Percentiles rank a stretch among this genome's conserved stretches.
phyloP scores from a whole-genome alignment of 1,139 yeast species.

The Magnusiomyces sp. region DNA sequence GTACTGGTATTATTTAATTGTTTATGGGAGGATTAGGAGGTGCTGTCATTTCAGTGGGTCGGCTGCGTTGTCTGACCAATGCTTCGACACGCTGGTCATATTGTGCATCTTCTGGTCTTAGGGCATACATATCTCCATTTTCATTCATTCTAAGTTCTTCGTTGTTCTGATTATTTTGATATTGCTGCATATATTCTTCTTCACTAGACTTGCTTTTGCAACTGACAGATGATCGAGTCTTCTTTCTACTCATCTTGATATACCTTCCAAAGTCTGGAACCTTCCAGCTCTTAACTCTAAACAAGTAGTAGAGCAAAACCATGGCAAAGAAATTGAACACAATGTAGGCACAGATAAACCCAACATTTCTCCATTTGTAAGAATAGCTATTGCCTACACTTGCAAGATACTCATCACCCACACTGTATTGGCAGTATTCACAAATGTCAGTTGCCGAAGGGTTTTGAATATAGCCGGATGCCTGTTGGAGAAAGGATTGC shows the following conservation, averaged over 20 bases:
- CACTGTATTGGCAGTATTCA: slow-evolving; percentile 40
- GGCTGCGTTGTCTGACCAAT: too few species aligned
- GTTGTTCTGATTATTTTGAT: too few species aligned
- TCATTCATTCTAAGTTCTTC: too few species aligned
- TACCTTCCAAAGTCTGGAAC: neutral
- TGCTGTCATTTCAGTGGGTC: too few species aligned
- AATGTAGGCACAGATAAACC: slow-evolving; percentile 50
- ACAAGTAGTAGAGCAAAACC: slow-evolving; percentile 36
- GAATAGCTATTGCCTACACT: slow-evolving; percentile 36
- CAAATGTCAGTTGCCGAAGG: slow-evolving; percentile 38
- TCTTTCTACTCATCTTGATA: neutral
- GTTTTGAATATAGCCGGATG: slow-evolving; percentile 40
- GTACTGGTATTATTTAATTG: too few species aligned
- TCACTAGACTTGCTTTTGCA: too few species aligned
- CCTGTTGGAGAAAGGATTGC: slow-evolving; percentile 31
- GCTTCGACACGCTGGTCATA: too few species aligned
- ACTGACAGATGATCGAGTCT: too few species aligned
- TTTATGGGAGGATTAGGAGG: too few species aligned
- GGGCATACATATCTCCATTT: too few species aligned
- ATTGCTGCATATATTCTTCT: too few species aligned
- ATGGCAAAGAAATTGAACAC: slow-evolving; percentile 45
- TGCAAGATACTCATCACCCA: slow-evolving; percentile 37
- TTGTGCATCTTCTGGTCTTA: too few species aligned
- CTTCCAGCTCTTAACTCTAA: slow-evolving; percentile 14
- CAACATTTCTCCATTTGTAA: slow-evolving; percentile 58